These are phyloP conservation scores for Ascoidea rubescens DNA, from an alignment of 805 yeast species.

Conservation along the genomic window DNA sequence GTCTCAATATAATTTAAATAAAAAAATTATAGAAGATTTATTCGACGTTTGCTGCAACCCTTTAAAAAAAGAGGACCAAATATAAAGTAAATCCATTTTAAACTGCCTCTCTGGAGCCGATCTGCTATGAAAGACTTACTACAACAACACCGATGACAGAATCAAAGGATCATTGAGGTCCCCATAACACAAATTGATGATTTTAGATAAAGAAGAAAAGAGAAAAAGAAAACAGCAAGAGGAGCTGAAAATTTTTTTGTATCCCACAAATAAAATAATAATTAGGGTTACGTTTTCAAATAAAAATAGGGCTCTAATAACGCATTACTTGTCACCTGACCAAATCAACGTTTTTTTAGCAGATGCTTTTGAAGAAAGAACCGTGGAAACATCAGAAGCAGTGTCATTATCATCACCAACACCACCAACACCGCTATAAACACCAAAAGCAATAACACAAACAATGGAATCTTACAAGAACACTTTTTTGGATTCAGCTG, in stretches of 20 bases:
- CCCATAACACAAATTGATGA: not conserved
- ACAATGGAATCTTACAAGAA: slow-evolving; percentile 36
- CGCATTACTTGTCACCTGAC: not conserved
- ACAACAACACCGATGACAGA: not conserved
- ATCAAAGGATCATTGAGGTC: not conserved
- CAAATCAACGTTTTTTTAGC: not conserved
- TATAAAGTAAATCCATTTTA: slow-evolving; percentile 13
- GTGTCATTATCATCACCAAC: not conserved
- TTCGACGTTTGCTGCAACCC: not conserved
- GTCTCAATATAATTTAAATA: slow-evolving; percentile 34
- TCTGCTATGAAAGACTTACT: slow-evolving; percentile 25
- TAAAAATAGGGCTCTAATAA: not conserved
- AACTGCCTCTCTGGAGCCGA: slow-evolving; percentile 65
- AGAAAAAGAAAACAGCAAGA: too few relatives aligned
- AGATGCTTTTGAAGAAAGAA: not conserved
- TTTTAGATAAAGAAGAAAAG: too few relatives aligned
- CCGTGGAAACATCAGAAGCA: not conserved
- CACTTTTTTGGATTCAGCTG: slow-evolving; percentile 67
- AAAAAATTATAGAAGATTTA: slow-evolving; percentile 5
- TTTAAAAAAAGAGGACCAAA: slow-evolving; percentile 13
- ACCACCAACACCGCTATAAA: not conserved
- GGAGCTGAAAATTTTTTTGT: not conserved
- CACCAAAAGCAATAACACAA: not conserved
- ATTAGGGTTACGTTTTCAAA: too few relatives aligned
- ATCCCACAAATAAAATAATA: not conserved